Base-by-base conservation (phyloP, 768 basidiomycete genomes). In the Tulasnella sp. region DNA sequence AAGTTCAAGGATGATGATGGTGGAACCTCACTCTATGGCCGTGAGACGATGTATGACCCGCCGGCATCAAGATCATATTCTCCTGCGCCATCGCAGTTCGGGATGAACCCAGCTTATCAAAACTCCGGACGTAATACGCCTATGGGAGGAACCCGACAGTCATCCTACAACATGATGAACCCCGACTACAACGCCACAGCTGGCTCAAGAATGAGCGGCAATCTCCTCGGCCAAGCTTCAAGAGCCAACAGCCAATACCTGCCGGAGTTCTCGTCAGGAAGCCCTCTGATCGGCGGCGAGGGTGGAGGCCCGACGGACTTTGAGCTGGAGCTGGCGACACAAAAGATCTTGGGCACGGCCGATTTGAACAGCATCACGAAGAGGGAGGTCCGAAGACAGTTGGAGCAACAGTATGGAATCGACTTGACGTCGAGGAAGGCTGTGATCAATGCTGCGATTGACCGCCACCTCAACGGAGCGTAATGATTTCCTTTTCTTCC, bases 291-390 rank as follows among this genome's bases (percentile, higher is more conserved):
- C 83, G 82, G 50, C 79, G 54, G 46, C 22, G 78, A 80, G 16
- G 74, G 72, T 37, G 77, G 77, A 77, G 80, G 54, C 28, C 95
- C 94, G 0, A 89, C 89, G 0, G 93, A 95, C 82, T 86, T 86
- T 6, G 94, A 95, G 41, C 88, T 96, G n/a, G 93, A 95, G 69
- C 88, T 87, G 20, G 90, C 92, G 1, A 93, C 97, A 3, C 90
- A 93, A 82, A 89, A 91, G 24, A 89, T 98, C 58, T 87, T 98
- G 77, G 90, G 89, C 24, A 86, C 88, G 20, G 95, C 96, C 0
- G 96, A 99, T 86, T 88, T 99, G 76, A 95, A 96, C 84, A 91
- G 91, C 16, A 89, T 98, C 80, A 98, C 97, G 76, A 99, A 99
- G 88, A 92, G 97, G 83, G 94, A 93, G 83, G 93, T 99, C 76